Conservation (phyloP, 2,329 filamentous ascomycete genomes). For the Cryphonectria nitschkei region DNA sequence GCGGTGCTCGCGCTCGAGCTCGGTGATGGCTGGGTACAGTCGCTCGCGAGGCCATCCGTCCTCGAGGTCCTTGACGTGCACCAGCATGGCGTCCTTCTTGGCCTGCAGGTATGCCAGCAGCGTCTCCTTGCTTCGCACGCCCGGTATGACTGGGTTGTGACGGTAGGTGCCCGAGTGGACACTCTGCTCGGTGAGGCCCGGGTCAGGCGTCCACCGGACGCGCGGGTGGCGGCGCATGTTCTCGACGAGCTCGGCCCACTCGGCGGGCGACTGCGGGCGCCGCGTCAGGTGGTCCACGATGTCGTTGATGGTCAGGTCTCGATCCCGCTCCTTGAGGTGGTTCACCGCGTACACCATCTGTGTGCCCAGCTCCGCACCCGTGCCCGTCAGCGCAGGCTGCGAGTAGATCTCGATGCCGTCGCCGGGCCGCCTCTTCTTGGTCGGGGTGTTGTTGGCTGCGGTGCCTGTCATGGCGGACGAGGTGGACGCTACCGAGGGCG, state of each 20-base stretch:
- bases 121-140: constrained; percentile 76
- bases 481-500: constrained; percentile 60
- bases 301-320: constrained; percentile 71
- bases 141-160: constrained; percentile 79
- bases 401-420: constrained; percentile 65
- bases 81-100: constrained; percentile 78
- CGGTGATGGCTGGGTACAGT: constrained; percentile 70
- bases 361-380: constrained; percentile 80
- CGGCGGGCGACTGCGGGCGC: constrained; percentile 61
- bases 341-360: constrained; percentile 87
- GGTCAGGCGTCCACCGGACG: constrained; percentile 60
- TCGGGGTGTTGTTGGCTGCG: constrained; percentile 62
- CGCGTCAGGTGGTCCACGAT: constrained; percentile 82
- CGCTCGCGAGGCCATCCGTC: constrained; percentile 88
- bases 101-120: constrained; percentile 81
- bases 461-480: constrained; percentile 52
- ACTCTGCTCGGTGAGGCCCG: constrained; percentile 65
- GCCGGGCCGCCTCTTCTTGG: constrained; percentile 59
- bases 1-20: constrained; percentile 76
- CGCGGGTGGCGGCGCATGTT: constrained; percentile 69
- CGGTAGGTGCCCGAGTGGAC: constrained; percentile 74
- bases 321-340: constrained; percentile 75
- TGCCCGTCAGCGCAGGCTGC: constrained; percentile 75
- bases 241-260: constrained; percentile 66
- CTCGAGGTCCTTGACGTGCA: constrained; percentile 87